Base-by-base conservation (phyloP, 768 basidiomycete species). In the Tulasnella calospora region DNA sequence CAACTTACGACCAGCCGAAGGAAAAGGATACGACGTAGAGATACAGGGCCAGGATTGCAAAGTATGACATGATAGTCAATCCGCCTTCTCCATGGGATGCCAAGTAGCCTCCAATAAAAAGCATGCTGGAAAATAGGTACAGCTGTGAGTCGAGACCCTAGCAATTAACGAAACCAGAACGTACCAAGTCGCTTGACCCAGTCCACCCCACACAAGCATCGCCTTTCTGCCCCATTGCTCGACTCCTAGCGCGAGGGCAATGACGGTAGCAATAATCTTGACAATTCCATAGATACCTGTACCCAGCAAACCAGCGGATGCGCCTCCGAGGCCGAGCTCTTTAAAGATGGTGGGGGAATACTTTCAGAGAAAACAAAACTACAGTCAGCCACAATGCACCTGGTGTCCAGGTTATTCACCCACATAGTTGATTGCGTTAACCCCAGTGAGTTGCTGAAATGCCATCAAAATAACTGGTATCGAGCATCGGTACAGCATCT, bases 271-370 rank as follows among this genome's bases (percentile, higher is more conserved):
- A 21, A 92, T 85, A 47, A 92, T 85, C 82, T 94, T 93, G 79
- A 93, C 86, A 81, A 92, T 85, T 33, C 85, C 83, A 79, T 93
- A 93, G 73, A 92, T 87, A 21, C 92, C 93, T 23, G 90, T 90
- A 0, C 92, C 92, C 40, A 94, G 87, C 0, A 94, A 87, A 21
- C 90, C 89, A 81, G 88, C 89, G 75, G 86, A 87, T 0, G 86
- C 85, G 21, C 88, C 90, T 2, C 86, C 87, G 81, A 89, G 92
- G 27, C 93, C 92, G 80, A 94, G 92, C 88, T 90, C 82, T 5
- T 86, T 85, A 79, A 90, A 89, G 79, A 89, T 88, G 51, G 86
- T 81, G 0, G 89, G 89, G 80, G 87, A 86, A 78, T 86, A 90
- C 74, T 75, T 6, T n/a, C 4, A 41, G n/a, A 21, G 41, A 19